Conservation (phyloP, 148 eudicot genomes). For the Selenicereus undatus region DNA sequence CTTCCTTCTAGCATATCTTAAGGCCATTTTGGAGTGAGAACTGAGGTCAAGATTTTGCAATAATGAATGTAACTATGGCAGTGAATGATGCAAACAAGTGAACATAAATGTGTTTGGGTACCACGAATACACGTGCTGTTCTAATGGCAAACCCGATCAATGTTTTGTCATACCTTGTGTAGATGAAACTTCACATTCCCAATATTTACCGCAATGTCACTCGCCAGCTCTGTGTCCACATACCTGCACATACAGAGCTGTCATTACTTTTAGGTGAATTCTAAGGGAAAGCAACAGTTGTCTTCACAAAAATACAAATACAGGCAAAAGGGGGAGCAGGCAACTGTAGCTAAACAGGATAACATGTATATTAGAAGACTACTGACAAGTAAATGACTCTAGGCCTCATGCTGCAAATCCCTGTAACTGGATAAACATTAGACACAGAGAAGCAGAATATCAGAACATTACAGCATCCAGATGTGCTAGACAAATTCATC, state of each 20-base stretch:
- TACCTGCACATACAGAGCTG: slow-evolving; percentile 49
- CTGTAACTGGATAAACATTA: background rate
- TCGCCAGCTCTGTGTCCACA: slow-evolving; percentile 76
- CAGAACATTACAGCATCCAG: background rate
- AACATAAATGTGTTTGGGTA: background rate
- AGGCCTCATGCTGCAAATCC: background rate
- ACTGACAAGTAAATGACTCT: background rate
- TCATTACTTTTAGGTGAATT: slow-evolving; percentile 6
- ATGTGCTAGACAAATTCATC: background rate
- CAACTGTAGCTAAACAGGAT: background rate
- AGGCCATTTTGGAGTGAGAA: background rate
- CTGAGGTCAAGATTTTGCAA: background rate
- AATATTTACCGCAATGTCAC: slow-evolving; percentile 58
- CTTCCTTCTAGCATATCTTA: too few species aligned
- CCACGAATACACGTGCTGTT: background rate
- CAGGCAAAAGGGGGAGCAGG: background rate
- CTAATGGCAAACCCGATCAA: background rate
- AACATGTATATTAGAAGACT: background rate
- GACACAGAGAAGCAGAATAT: background rate
- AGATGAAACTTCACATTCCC: slow-evolving; percentile 83
- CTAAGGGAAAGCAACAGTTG: background rate
- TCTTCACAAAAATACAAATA: background rate
- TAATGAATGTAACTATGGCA: background rate
- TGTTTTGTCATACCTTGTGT: slow-evolving; percentile 69
- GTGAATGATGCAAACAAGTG: background rate